Percentiles rank a stretch among this genome's conserved stretches.
These are phyloP conservation scores for Penicillium antarcticum DNA, from an alignment of 495 filamentous ascomycete species.

Conservation along the genomic window DNA sequence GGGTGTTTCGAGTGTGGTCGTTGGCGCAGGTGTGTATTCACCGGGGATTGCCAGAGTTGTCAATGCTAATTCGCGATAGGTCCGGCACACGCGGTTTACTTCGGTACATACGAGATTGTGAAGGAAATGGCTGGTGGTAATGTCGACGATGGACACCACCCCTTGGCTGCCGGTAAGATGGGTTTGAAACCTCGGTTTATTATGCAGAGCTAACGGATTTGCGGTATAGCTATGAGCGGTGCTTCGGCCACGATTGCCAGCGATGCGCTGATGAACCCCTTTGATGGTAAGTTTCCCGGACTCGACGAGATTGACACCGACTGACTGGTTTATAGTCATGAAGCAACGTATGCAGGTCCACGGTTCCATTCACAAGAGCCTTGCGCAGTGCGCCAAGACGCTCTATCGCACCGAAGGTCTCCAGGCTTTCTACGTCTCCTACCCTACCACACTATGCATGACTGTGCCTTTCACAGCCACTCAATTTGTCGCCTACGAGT, in stretches of 20 bases:
- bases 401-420: slow-evolving; percentile 88
- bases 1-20: slow-evolving; percentile 91
- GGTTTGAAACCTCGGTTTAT: neutral
- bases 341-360: slow-evolving; percentile 99
- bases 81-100: slow-evolving; percentile 96
- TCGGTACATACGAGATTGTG: slow-evolving; percentile 94
- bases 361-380: slow-evolving; percentile 82
- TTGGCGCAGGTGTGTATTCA: slow-evolving; percentile 74
- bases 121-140: slow-evolving; percentile 96
- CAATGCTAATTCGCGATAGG: slow-evolving; percentile 53
- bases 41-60: neutral
- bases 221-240: slow-evolving; percentile 72
- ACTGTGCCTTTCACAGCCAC: slow-evolving; percentile 96
- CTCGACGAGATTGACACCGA: neutral
- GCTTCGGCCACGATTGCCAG: slow-evolving; percentile 93
- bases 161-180: slow-evolving; percentile 77
- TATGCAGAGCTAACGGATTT: slow-evolving; percentile 7
- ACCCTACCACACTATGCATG: slow-evolving; percentile 97
- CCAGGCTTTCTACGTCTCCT: slow-evolving; percentile 95
- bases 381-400: slow-evolving; percentile 78
- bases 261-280: slow-evolving; percentile 98
- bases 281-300: slow-evolving; percentile 71
- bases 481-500: slow-evolving; percentile 96
- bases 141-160: slow-evolving; percentile 82
- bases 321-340: slow-evolving; percentile 63